A percentile compares a stretch with the other conserved stretches of the same genome.
Evolutionary conservation across 805 yeast genomes (phyloP).

Genomic region (Sugiyamaella boreocaroliniensis): DNA sequence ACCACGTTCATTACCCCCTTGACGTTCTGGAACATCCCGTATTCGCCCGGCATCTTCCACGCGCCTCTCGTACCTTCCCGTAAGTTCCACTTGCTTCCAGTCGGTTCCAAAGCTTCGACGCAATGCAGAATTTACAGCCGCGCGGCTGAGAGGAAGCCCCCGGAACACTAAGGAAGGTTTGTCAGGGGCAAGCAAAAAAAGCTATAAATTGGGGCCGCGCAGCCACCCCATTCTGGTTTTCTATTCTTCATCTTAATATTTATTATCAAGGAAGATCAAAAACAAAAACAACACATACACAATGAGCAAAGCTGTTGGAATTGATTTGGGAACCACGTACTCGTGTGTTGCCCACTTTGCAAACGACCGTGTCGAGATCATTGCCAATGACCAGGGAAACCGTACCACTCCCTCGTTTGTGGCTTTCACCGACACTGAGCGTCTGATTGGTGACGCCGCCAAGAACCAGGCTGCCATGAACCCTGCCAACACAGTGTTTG

Average conservation of each 20-base stretch:
- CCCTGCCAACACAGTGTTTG: conserved; percentile 88
- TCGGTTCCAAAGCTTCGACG: neutral
- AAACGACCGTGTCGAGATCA: conserved; percentile 85
- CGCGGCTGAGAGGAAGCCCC: neutral
- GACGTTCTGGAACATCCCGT: too few species aligned
- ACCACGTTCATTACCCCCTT: too few species aligned
- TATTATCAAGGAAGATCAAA: neutral
- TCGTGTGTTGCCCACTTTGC: conserved; percentile 91
- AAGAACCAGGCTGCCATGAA: conserved; percentile 98
- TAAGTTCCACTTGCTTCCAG: neutral
- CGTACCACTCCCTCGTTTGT: conserved; percentile 97
- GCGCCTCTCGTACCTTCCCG: neutral
- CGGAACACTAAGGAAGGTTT: neutral
- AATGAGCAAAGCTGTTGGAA: conserved; percentile 60
- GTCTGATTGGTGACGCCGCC: conserved; percentile 96
- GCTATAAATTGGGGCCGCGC: neutral
- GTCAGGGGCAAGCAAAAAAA: neutral
- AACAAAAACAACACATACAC: conserved; percentile 8
- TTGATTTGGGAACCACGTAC: conserved; percentile 96
- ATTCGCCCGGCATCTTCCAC: too few species aligned
- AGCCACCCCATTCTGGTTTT: neutral
- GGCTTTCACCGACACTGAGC: conserved; percentile 91
- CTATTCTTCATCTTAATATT: neutral
- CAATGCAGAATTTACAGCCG: neutral
- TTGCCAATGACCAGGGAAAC: conserved; percentile 98